phyloP scores from a whole-genome alignment of 1,139 yeast species.

The Debaryomycetaceae sp. region DNA sequence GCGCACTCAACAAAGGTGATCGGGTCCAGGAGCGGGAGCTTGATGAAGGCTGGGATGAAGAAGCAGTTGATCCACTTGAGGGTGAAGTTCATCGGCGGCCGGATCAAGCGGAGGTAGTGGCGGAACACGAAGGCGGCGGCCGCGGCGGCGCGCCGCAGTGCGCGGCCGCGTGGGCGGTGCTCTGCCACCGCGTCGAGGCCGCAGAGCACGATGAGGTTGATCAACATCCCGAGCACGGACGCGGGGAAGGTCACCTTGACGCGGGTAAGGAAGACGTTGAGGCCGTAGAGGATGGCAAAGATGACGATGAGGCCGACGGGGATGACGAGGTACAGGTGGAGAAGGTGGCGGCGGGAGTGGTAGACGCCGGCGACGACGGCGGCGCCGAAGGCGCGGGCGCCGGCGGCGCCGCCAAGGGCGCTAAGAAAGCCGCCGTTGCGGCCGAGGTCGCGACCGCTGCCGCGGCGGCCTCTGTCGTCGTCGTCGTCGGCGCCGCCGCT shows the following conservation, averaged over 20 bases:
- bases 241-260: slow-evolving; percentile 62
- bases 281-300: slow-evolving; percentile 53
- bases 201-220: slow-evolving; percentile 50
- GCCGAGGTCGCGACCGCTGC: too few species aligned
- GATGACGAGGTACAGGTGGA: slow-evolving; percentile 30
- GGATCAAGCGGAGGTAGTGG: slow-evolving; percentile 44
- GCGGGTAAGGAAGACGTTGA: slow-evolving; percentile 48
- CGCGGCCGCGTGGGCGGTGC: slow-evolving; percentile 5
- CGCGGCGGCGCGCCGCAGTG: slow-evolving; percentile 21
- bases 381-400: too few species aligned
- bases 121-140: slow-evolving; percentile 29
- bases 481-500: too few species aligned
- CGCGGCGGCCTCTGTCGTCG: too few species aligned
- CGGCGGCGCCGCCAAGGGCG: too few species aligned
- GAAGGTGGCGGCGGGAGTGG: slow-evolving; percentile 27
- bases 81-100: slow-evolving; percentile 65
- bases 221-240: slow-evolving; percentile 71
- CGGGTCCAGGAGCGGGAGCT: slow-evolving; percentile 61
- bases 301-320: slow-evolving; percentile 34
- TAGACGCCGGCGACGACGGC: slow-evolving; percentile 24
- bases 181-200: slow-evolving; percentile 21
- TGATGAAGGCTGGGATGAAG: slow-evolving; percentile 73
- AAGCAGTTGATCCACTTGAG: slow-evolving; percentile 75
- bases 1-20: slow-evolving; percentile 66
- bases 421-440: too few species aligned